phyloP scores from a whole-genome alignment of 75 land plant species.

The Pinus taeda region DNA sequence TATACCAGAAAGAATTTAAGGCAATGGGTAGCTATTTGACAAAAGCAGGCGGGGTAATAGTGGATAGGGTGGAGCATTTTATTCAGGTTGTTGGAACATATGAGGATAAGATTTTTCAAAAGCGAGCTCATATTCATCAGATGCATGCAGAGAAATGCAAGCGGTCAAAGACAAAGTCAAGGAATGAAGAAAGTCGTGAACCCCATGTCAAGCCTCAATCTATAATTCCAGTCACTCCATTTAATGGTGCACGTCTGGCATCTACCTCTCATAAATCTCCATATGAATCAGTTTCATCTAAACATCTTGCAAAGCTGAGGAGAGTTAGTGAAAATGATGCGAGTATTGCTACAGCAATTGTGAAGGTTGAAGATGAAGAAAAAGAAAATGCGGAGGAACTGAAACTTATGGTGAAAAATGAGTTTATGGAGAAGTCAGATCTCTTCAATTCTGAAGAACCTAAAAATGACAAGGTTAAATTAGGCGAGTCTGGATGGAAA shows the following conservation, averaged over 20 bases:
- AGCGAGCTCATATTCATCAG: not conserved
- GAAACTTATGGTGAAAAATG: slow-evolving; percentile 23
- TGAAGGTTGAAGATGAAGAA: slow-evolving; percentile 1
- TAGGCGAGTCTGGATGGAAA: no score
- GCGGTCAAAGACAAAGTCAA: slow-evolving; percentile 11
- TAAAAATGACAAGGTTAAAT: slow-evolving; percentile 24
- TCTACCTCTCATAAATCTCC: slow-evolving; percentile 26
- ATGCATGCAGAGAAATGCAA: slow-evolving; percentile 28
- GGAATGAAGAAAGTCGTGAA: slow-evolving; percentile 25
- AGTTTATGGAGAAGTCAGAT: no score
- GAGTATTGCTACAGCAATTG: slow-evolving; percentile 1
- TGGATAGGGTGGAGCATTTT: no score
- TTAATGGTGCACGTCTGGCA: slow-evolving; percentile 24
- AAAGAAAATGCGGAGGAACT: slow-evolving; percentile 19
- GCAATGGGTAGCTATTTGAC: not conserved
- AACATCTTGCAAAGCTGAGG: not conserved
- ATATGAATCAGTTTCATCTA: slow-evolving; percentile 3
- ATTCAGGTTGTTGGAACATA: not conserved
- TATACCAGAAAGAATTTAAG: not conserved
- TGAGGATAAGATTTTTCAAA: not conserved
- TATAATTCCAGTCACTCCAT: slow-evolving; percentile 18
- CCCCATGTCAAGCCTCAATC: slow-evolving; percentile 31
- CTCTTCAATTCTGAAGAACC: slow-evolving; percentile 17
- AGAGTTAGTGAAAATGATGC: not conserved
- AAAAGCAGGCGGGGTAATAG: not conserved